These are phyloP conservation scores for Nicotiana knightiana DNA, from an alignment of 257 asterid genomes.

Conservation along the genomic window DNA sequence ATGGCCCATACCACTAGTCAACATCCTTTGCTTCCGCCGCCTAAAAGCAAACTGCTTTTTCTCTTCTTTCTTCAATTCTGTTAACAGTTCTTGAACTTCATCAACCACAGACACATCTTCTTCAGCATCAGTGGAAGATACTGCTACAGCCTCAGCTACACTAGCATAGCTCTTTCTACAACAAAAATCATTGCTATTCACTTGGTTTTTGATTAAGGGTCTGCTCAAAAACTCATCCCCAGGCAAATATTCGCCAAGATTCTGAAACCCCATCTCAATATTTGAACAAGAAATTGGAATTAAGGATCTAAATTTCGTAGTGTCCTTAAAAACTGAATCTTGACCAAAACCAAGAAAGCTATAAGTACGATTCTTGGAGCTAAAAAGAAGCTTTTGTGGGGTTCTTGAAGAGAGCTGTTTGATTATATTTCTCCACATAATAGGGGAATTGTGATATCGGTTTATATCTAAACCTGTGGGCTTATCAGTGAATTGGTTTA, in stretches of 20 bases:
- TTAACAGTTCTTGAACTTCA: constrained; percentile 52
- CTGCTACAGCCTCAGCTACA: constrained; percentile 70
- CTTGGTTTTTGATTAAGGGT: constrained; percentile 18
- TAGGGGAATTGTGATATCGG: constrained; percentile 32
- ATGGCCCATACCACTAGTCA: constrained; percentile 33
- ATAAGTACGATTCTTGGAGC: constrained; percentile 25
- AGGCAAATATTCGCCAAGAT: constrained; percentile 12
- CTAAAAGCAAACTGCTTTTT: constrained; percentile 19
- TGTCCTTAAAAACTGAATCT: constrained; percentile 22
- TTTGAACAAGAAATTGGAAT: constrained; percentile 31
- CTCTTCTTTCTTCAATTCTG: constrained; percentile 54
- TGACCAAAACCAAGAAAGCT: constrained; percentile 37
- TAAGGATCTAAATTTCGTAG: constrained; percentile 17
- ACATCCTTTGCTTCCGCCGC: constrained; percentile 31
- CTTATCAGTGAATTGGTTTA: constrained; percentile 28
- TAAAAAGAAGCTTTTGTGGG: constrained; percentile 13
- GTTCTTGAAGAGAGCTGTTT: constrained; percentile 37
- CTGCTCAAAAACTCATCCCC: constrained; percentile 27
- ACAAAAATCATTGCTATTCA: constrained; percentile 23
- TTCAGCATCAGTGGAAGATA: constrained; percentile 49
- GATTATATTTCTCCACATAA: constrained; percentile 69
- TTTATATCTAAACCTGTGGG: constrained; percentile 16
- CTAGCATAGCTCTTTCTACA: constrained; percentile 44
- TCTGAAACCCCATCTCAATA: constrained; percentile 24
- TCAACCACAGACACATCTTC: constrained; percentile 35